phyloP scores from a whole-genome alignment of 2,329 filamentous ascomycete species.

The Pseudocercospora crystallina region DNA sequence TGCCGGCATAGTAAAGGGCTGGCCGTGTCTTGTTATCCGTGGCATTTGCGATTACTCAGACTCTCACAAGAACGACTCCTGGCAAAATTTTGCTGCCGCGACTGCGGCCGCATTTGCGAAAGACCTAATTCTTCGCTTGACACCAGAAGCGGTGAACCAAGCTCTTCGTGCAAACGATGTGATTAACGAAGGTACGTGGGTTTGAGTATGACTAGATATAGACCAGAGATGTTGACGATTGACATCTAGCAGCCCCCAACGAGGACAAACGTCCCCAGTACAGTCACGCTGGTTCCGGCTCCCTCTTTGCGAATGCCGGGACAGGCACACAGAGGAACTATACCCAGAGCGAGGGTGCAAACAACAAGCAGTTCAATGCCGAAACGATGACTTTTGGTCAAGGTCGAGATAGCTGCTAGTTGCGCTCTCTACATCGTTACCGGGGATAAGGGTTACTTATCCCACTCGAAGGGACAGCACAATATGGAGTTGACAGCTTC shows the following conservation, averaged over 20 bases:
- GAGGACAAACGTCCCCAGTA: too few relatives aligned
- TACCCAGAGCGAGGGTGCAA: not conserved
- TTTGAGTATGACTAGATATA: too few relatives aligned
- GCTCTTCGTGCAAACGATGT: not conserved
- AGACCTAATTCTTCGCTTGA: constrained; percentile 7
- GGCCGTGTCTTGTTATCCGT: constrained; percentile 27
- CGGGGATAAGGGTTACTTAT: too few relatives aligned
- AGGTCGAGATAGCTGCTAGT: too few relatives aligned
- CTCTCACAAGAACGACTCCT: constrained; percentile 25
- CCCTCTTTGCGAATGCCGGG: not conserved
- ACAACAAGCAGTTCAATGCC: not conserved
- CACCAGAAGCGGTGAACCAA: not conserved
- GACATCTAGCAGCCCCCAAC: too few relatives aligned
- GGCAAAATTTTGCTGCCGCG: constrained; percentile 26
- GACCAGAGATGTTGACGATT: too few relatives aligned
- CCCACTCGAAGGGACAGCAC: too few relatives aligned
- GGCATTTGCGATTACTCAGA: constrained; percentile 29
- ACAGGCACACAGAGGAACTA: not conserved
- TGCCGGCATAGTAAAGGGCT: constrained; percentile 17
- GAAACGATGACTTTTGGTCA: too few relatives aligned
- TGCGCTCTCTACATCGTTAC: too few relatives aligned
- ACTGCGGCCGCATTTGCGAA: constrained; percentile 26
- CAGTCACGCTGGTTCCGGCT: too few relatives aligned
- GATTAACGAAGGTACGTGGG: too few relatives aligned
- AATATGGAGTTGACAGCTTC: too few relatives aligned